A percentile compares a stretch with the other conserved stretches of the same genome.
Conservation (phyloP, 1,139 yeast genomes). For the Meyerozyma athensensis region DNA sequence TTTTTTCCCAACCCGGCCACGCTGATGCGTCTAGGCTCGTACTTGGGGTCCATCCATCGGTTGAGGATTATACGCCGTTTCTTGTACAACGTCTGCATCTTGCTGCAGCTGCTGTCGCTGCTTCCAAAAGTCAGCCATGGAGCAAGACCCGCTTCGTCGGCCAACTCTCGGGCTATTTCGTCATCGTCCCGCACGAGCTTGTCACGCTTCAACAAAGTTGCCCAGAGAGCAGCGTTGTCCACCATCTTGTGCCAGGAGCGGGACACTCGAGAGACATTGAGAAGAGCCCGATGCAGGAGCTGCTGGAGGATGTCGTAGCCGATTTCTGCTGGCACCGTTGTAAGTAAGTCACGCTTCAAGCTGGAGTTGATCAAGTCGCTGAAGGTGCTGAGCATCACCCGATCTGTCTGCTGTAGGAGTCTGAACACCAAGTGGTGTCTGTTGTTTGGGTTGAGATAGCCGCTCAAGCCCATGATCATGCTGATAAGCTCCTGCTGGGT, state of each 20-base stretch:
- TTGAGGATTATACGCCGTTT: constrained; percentile 59
- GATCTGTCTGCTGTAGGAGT: constrained; percentile 59
- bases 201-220: constrained; percentile 48
- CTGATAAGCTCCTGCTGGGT: constrained; percentile 40
- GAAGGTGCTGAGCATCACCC: constrained; percentile 67
- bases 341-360: constrained; percentile 68
- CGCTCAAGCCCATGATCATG: constrained; percentile 30
- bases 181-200: constrained; percentile 41
- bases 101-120: background rate
- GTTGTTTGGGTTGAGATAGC: constrained; percentile 34
- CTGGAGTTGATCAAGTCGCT: constrained; percentile 54
- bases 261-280: constrained; percentile 62
- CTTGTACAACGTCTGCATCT: constrained; percentile 52
- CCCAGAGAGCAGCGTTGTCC: constrained; percentile 61
- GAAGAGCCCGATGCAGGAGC: constrained; percentile 61
- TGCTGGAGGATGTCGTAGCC: constrained; percentile 61
- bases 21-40: constrained; percentile 64
- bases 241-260: constrained; percentile 64
- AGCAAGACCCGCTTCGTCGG: constrained; percentile 20
- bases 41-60: constrained; percentile 81
- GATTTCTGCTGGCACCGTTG: constrained; percentile 74
- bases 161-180: constrained; percentile 33
- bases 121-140: constrained; percentile 32
- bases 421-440: constrained; percentile 51
- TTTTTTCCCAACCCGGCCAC: constrained; percentile 72